Conservation (phyloP, 768 basidiomycete genomes). For the Rhodotorula taiwanensis region DNA sequence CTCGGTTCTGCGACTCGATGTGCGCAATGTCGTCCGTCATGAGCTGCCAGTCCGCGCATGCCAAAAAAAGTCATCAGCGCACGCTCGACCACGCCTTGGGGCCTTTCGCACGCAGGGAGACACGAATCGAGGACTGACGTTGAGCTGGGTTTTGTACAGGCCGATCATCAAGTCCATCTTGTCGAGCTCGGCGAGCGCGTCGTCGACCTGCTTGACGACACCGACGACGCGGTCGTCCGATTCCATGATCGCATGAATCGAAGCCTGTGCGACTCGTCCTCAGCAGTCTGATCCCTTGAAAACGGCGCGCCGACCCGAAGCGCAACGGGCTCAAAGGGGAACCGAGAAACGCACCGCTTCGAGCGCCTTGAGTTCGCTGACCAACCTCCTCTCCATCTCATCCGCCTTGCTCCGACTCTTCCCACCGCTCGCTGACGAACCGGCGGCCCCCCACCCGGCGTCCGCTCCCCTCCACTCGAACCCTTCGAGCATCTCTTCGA, state of each 20-base stretch:
- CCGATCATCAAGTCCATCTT: slow-evolving; percentile 80
- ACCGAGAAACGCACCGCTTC: slow-evolving; percentile 63
- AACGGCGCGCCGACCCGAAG: too few relatives aligned
- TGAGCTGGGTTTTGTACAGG: slow-evolving; percentile 92
- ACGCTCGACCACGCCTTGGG: too few relatives aligned
- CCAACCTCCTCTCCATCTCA: slow-evolving; percentile 77
- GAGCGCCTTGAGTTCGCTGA: slow-evolving; percentile 83
- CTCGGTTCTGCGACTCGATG: slow-evolving; percentile 93
- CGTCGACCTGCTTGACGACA: slow-evolving; percentile 82
- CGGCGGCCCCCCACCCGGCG: slow-evolving; percentile 21
- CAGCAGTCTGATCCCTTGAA: too few relatives aligned
- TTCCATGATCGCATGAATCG: slow-evolving; percentile 94
- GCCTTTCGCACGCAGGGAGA: too few relatives aligned
- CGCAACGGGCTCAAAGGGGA: slow-evolving; percentile 4
- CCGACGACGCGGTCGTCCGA: slow-evolving; percentile 81
- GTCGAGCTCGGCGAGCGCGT: slow-evolving; percentile 79
- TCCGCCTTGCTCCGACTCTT: slow-evolving; percentile 62
- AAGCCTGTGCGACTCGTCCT: slow-evolving; percentile 61
- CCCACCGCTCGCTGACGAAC: slow-evolving; percentile 55
- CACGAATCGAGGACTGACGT: slow-evolving; percentile 53
- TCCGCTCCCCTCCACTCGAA: slow-evolving; percentile 73
- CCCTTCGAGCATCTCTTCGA: slow-evolving; percentile 98
- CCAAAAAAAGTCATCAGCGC: too few relatives aligned
- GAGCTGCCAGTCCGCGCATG: slow-evolving; percentile 52
- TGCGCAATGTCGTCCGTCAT: slow-evolving; percentile 90